Base-by-base conservation (phyloP, 2,329 filamentous ascomycete species). In the Stachybotrys echinatus region DNA sequence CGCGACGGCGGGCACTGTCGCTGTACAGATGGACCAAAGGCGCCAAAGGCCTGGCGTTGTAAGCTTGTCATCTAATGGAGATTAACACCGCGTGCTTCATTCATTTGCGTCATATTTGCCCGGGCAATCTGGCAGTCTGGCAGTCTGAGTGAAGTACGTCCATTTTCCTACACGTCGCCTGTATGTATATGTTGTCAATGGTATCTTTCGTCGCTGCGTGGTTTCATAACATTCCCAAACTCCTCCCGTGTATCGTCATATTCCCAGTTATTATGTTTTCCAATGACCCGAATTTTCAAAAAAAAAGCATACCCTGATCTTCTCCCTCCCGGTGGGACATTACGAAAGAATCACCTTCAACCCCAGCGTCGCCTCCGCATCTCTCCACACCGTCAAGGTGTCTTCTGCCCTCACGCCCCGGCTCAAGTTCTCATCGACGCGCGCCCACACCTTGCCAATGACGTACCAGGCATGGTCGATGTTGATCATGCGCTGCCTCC, bases 11-110 rank as follows among this genome's bases (percentile, higher is more conserved):
- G 49, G 75, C 77, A 19, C 64, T 80, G n/a, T 76, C 75, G 6
- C 60, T 79, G 42, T 80, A 80, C 55, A 69, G 76, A 42, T 80
- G 76, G 76, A 79, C 66, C 2, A 65, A 60, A 46, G 67, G 67
- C 1, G 65, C 65, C 5, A 67, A 61, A 23, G 67, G 67, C 0
- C 42, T 70, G 37, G 66, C 60, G 2, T 48, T 69, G 43, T 68
- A 48, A 60, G 10, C 14, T 34, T 3, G n/a, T n/a, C n/a, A n/a
- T n/a, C n/a, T n/a, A n/a, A n/a, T 34, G 27, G 10, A 34, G 5
- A 34, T 34, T 8, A 14, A 14, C 27, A 10, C 7, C 27, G 27
- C 27, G 6, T 31, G 6, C 6, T 31, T 31, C 27, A 31, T 7
- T 31, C 27, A 6, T 12, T 31, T 31, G 27, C 12, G 27, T 6